These are phyloP conservation scores for Curvularia spicifera DNA, from an alignment of 2,329 filamentous ascomycete genomes.

Conservation along the genomic window DNA sequence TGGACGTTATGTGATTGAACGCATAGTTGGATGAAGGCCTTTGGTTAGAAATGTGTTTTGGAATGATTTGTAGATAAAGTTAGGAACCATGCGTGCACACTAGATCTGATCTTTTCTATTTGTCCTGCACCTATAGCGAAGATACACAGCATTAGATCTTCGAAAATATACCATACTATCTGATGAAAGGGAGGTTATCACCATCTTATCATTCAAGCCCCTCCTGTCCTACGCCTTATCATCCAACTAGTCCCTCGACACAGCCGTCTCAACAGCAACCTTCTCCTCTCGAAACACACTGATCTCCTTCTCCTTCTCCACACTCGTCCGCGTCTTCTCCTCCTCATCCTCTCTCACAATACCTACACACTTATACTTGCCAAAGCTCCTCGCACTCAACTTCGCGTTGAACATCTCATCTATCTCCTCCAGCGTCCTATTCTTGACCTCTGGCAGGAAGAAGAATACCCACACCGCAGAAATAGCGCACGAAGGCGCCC, in stretches of 20 bases:
- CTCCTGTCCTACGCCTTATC: no score
- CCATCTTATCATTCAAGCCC: neutral
- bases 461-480: conserved; percentile 48
- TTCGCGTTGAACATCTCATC: conserved; percentile 60
- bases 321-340: conserved; percentile 25
- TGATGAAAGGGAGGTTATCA: neutral
- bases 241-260: conserved; percentile 30
- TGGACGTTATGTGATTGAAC: conserved; percentile 73
- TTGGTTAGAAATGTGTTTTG: conserved; percentile 14
- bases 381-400: conserved; percentile 54
- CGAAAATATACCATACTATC: conserved; percentile 5
- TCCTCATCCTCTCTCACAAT: conserved; percentile 18
- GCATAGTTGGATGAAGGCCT: conserved; percentile 47
- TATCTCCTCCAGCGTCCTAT: conserved; percentile 61
- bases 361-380: conserved; percentile 47
- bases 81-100: neutral
- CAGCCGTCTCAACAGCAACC: conserved; percentile 33
- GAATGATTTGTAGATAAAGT: neutral
- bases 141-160: conserved; percentile 2
- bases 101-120: neutral
- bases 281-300: conserved; percentile 36
- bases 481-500: conserved; percentile 52
- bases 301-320: conserved; percentile 36
- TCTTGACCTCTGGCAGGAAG: conserved; percentile 62
- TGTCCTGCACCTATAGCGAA: neutral